A percentile compares a stretch with the other conserved stretches of the same genome.
Evolutionary conservation across 805 yeast genomes (phyloP).

Genomic region (Metschnikowia anglica): DNA sequence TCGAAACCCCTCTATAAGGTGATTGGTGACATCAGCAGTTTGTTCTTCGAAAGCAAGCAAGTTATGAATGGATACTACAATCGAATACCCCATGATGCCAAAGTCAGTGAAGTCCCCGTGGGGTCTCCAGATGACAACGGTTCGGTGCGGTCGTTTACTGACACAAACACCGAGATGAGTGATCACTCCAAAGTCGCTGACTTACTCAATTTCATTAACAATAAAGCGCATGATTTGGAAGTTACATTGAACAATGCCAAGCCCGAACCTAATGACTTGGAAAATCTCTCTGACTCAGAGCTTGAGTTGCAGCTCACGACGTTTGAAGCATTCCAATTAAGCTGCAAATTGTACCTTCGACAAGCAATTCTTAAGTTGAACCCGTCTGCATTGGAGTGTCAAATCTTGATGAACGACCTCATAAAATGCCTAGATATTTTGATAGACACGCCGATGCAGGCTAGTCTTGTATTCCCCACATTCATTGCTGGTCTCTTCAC

Average conservation of each 20-base stretch:
- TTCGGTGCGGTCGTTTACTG: not conserved
- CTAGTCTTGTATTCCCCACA: constrained; percentile 71
- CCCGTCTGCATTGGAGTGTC: constrained; percentile 64
- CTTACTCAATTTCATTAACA: constrained; percentile 28
- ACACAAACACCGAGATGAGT: constrained; percentile 1
- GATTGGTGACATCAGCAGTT: constrained; percentile 64
- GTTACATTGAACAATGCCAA: constrained; percentile 45
- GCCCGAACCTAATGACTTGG: constrained; percentile 53
- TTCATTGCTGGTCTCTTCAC: constrained; percentile 76
- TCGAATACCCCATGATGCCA: not conserved
- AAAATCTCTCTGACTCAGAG: constrained; percentile 44
- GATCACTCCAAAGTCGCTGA: constrained; percentile 12
- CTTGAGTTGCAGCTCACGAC: constrained; percentile 64
- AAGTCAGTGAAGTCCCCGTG: not conserved
- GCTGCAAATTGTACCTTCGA: constrained; percentile 64
- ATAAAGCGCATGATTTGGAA: constrained; percentile 45
- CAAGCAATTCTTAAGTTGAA: constrained; percentile 62
- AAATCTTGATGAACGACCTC: constrained; percentile 54
- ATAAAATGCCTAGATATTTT: constrained; percentile 58
- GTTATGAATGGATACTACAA: constrained; percentile 17
- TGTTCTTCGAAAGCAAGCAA: constrained; percentile 53
- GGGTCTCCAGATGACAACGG: constrained; percentile 6
- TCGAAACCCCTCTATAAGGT: constrained; percentile 65
- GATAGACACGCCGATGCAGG: constrained; percentile 65
- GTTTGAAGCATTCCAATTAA: constrained; percentile 68